A percentile compares a stretch with the other conserved stretches of the same genome.
These are phyloP conservation scores for Diaporthe aspalathi DNA, from an alignment of 2,329 filamentous ascomycete genomes.

Conservation along the genomic window DNA sequence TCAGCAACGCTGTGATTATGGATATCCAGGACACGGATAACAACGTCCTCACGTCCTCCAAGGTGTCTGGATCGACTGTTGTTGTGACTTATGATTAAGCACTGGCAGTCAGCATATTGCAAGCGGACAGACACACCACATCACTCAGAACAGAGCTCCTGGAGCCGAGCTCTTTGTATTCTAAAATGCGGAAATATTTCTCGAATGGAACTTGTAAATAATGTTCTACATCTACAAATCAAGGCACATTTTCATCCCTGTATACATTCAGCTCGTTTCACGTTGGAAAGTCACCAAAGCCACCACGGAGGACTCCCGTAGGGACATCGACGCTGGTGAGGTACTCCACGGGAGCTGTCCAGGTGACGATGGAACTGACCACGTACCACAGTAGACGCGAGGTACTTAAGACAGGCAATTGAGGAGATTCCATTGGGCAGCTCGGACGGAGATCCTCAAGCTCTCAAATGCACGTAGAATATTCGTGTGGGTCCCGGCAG, in stretches of 20 bases:
- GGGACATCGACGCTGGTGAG: too few species aligned
- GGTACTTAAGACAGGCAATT: neutral
- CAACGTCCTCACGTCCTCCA: conserved; percentile 33
- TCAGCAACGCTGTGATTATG: conserved; percentile 55
- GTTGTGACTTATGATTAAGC: conserved; percentile 50
- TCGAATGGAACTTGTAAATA: neutral
- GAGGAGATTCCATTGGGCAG: neutral
- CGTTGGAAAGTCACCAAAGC: neutral
- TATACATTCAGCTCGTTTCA: neutral
- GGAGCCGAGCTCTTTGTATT: neutral
- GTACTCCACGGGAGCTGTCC: neutral
- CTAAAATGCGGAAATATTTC: neutral
- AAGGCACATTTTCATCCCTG: neutral
- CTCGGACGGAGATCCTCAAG: too few species aligned
- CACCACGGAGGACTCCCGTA: too few species aligned
- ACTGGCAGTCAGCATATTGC: neutral
- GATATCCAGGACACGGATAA: conserved; percentile 50
- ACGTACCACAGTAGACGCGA: neutral
- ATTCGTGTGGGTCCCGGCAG: neutral
- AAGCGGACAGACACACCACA: too few species aligned
- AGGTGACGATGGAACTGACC: neutral
- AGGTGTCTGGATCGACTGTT: conserved; percentile 19
- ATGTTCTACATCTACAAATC: neutral
- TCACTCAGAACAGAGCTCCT: neutral
- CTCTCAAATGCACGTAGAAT: neutral